phyloP scores from a whole-genome alignment of 2,329 filamentous ascomycete species.

The Epichloe hybrida region DNA sequence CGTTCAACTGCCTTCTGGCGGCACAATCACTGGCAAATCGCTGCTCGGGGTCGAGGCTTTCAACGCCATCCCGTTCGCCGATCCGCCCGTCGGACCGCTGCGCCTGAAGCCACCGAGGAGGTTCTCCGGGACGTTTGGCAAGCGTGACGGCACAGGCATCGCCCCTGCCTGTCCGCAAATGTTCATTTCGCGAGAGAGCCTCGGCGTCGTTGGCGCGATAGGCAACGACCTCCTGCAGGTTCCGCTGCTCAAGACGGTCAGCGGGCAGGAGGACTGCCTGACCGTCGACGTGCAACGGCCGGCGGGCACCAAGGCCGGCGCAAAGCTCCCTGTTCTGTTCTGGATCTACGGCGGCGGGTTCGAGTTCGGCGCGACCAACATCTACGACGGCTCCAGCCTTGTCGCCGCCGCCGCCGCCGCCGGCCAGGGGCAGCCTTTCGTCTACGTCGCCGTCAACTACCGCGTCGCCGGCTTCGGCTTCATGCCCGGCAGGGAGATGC shows the following conservation, averaged over 20 bases:
- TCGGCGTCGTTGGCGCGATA: conserved; percentile 27
- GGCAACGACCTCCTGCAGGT: conserved; percentile 37
- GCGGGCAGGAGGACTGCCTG: conserved; percentile 51
- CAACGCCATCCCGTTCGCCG: conserved; percentile 62
- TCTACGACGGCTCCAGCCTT: conserved; percentile 1
- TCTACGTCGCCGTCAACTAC: conserved; percentile 2
- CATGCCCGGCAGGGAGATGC: neutral
- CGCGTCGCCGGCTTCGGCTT: conserved; percentile 3
- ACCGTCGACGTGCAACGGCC: conserved; percentile 48
- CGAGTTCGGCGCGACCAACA: neutral
- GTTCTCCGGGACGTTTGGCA: conserved; percentile 43
- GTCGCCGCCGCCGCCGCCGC: conserved; percentile 27
- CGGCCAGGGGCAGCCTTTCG: neutral
- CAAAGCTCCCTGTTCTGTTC: conserved; percentile 47
- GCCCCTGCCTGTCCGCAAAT: conserved; percentile 62
- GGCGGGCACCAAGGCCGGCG: conserved; percentile 34
- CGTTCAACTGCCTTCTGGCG: conserved; percentile 42
- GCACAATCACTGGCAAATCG: conserved; percentile 39
- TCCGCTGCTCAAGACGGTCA: conserved; percentile 42
- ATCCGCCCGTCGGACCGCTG: conserved; percentile 51
- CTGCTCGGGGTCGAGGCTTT: conserved; percentile 48
- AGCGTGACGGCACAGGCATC: conserved; percentile 42
- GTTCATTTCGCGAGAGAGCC: conserved; percentile 37
- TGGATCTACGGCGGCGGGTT: conserved; percentile 5
- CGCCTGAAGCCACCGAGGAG: conserved; percentile 55